Conservation (phyloP, 2,329 filamentous ascomycete species). For the Huntiella decipiens region DNA sequence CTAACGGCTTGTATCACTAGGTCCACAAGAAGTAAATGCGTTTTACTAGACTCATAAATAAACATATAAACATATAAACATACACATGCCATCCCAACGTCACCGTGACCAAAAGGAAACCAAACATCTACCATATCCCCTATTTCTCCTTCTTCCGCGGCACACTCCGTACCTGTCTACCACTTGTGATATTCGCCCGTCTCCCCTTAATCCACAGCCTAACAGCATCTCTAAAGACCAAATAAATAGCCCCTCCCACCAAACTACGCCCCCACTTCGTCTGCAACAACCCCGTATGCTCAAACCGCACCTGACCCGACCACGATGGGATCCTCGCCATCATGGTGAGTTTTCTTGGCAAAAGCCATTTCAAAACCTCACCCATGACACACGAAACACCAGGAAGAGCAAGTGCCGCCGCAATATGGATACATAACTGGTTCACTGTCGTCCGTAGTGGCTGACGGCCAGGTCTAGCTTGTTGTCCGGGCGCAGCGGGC, state of each 20-base stretch:
- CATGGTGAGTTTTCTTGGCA: conserved; percentile 51
- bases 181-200: conserved; percentile 34
- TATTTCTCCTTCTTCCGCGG: background rate
- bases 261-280: conserved; percentile 78
- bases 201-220: conserved; percentile 45
- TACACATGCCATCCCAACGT: background rate
- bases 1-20: background rate
- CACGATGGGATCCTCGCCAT: conserved; percentile 16
- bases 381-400: conserved; percentile 63
- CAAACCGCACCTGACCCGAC: conserved; percentile 14
- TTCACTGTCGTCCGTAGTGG: background rate
- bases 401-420: conserved; percentile 53
- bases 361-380: conserved; percentile 45
- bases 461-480: background rate
- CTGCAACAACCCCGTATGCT: conserved; percentile 50
- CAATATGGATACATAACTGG: conserved; percentile 25
- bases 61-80: background rate
- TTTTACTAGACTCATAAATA: background rate
- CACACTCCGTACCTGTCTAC: conserved; percentile 28
- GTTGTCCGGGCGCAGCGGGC: background rate
- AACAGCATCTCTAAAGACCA: conserved; percentile 57
- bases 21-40: background rate
- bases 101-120: background rate
- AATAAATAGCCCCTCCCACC: conserved; percentile 71
- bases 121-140: background rate